Conservation (phyloP, 148 eudicot species). For the Spergularia bocconei region DNA sequence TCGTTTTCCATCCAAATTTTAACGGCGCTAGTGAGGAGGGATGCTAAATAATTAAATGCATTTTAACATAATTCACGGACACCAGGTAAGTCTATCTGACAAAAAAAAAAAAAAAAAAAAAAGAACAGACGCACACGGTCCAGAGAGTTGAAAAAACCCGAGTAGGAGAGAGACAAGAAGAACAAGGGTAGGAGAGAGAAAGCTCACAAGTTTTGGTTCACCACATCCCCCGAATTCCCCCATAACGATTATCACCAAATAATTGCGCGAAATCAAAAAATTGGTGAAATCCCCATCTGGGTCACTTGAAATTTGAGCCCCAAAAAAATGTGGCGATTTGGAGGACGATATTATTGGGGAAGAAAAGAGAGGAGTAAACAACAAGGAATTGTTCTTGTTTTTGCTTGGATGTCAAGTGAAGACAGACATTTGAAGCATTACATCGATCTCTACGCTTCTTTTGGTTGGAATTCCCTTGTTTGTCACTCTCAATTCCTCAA, state of each 20-base stretch:
- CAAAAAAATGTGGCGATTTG: slow-evolving; percentile 81
- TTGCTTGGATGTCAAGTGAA: slow-evolving; percentile 95
- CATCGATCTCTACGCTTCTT: slow-evolving; percentile 69
- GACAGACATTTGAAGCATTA: slow-evolving; percentile 74
- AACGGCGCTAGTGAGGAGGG: too few relatives aligned
- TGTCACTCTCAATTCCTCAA: slow-evolving; percentile 92
- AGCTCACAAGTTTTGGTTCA: slow-evolving; percentile 2
- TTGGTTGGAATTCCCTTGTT: slow-evolving; percentile 87
- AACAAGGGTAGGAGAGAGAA: not conserved
- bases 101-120: too few relatives aligned
- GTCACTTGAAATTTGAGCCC: not conserved
- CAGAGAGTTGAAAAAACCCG: too few relatives aligned
- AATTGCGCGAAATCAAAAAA: not conserved
- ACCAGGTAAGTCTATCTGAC: too few relatives aligned
- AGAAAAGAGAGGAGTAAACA: slow-evolving; percentile 39
- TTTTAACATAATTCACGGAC: too few relatives aligned
- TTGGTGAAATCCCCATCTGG: not conserved
- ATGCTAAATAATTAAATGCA: too few relatives aligned
- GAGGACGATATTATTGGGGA: slow-evolving; percentile 88
- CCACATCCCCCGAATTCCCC: not conserved
- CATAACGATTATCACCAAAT: not conserved
- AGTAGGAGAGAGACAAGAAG: too few relatives aligned
- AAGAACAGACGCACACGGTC: too few relatives aligned
- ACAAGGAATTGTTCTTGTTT: slow-evolving; percentile 73
- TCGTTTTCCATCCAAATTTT: too few relatives aligned